Evolutionary conservation across 495 filamentous ascomycete genomes (phyloP), one percentile per base, ranked within the genome.

Genomic region (Podospora australis): DNA sequence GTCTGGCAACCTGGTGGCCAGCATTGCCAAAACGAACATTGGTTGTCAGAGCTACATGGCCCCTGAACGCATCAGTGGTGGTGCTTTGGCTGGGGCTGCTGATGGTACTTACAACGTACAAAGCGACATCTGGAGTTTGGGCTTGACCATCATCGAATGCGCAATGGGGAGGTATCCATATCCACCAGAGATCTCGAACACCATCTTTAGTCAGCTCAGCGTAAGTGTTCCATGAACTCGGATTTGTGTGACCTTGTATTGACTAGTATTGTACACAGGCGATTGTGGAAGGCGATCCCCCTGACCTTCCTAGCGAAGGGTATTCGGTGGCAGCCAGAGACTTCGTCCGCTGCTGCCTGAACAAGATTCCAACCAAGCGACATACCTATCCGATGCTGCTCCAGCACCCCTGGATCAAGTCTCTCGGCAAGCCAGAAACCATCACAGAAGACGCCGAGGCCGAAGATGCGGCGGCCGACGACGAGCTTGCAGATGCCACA

Each of bases 21-120:
- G 88, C 69, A 96, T 97, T 54, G 92, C 92, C 19, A 96, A 95
- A 68, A 99, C 92, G 19, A 99, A 99, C 62, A 99, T 99, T 54
- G 92, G 92, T 17, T 99, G 92, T 60, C 92, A 99, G 64, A 96
- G 90, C 66, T 99, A 99, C 70, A 99, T 99, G 92, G 92, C 92
- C 0, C 92, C 92, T 3, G 92, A 99, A 63, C 78, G 92, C 44
- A 99, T 99, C 49, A 84, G 87, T 23, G 87, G 87, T 20, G 86
- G 88, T 20, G 78, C 88, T 53, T 82, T 89, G 57, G 79, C 84
- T 8, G 78, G 79, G 41, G 74, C 73, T 28, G 80, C 78, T 21
- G 79, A 79, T 39, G 90, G 92, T 23, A 96, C 91, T 2, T 99
- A 99, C 65, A 95, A 88, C 64, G 92, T 96, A 17, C 94, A 97